Percentiles rank a stretch among this genome's conserved stretches.
These are phyloP conservation scores for Suhomyces panamericanus DNA, from an alignment of 1,139 yeast genomes.

Conservation along the genomic window DNA sequence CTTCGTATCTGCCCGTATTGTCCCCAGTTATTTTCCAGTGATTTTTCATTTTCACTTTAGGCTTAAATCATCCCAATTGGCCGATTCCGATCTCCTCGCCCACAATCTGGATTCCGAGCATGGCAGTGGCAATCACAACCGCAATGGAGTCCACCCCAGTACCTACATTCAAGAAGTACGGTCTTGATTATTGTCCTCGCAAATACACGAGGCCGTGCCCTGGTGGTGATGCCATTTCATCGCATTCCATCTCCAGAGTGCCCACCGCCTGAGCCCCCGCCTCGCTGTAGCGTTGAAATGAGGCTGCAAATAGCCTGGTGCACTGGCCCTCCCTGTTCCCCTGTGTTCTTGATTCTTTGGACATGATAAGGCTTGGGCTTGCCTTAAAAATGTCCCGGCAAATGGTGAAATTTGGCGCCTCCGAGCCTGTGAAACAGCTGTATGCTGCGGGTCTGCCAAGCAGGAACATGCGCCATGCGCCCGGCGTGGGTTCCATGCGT, in stretches of 20 bases:
- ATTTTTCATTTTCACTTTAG: not conserved
- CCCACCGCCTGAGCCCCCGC: not conserved
- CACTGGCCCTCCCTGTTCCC: not conserved
- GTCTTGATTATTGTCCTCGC: too few species aligned
- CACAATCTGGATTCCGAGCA: too few species aligned
- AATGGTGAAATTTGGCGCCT: slow-evolving; percentile 1
- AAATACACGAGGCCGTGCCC: not conserved
- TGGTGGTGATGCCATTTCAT: not conserved
- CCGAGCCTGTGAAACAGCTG: slow-evolving; percentile 1
- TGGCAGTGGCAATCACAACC: too few species aligned
- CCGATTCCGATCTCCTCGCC: too few species aligned
- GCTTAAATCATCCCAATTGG: not conserved
- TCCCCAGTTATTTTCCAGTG: not conserved
- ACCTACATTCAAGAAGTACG: too few species aligned
- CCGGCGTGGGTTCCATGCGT: too few species aligned
- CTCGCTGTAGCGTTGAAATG: not conserved
- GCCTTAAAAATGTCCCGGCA: slow-evolving; percentile 1
- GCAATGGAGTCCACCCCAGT: too few species aligned
- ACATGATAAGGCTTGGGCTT: not conserved
- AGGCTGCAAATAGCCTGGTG: not conserved
- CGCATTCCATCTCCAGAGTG: not conserved
- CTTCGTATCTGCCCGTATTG: not conserved
- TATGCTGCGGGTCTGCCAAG: not conserved
- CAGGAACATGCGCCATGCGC: too few species aligned
- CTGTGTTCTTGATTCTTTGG: not conserved